Percentiles rank a stretch among this genome's conserved stretches.
phyloP scores from a whole-genome alignment of 345 rosid genomes.

The Kandelia obovata region DNA sequence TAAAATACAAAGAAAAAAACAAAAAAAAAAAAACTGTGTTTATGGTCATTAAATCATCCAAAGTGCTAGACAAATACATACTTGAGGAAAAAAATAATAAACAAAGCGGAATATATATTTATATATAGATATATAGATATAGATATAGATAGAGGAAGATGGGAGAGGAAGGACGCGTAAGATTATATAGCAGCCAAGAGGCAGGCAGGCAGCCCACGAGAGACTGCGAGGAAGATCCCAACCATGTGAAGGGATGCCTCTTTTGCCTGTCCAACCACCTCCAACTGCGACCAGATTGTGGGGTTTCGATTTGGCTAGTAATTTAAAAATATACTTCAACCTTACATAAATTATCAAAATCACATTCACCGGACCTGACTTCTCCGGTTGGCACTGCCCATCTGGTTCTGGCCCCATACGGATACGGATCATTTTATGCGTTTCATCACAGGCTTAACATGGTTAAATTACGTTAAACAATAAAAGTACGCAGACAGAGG shows the following conservation, averaged over 20 bases:
- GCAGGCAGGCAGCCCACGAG: not conserved
- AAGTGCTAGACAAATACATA: not conserved
- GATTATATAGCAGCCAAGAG: not conserved
- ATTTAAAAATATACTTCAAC: not conserved
- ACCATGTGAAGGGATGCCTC: slow-evolving; percentile 39
- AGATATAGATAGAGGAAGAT: not conserved
- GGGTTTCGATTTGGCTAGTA: not conserved
- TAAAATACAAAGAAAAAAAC: not conserved
- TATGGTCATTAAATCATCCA: not conserved
- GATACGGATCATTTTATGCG: slow-evolving; percentile 9
- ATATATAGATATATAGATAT: too few species aligned
- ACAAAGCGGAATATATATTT: too few species aligned
- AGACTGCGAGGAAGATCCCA: not conserved
- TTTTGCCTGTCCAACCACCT: slow-evolving; percentile 48
- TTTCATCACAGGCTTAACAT: not conserved
- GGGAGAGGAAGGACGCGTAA: not conserved
- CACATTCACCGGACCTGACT: slow-evolving; percentile 21
- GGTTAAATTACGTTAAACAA: not conserved
- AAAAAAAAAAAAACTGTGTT: not conserved
- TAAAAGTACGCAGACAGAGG: too few species aligned
- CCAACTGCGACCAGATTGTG: slow-evolving; percentile 45
- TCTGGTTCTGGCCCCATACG: slow-evolving; percentile 23
- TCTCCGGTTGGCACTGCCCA: slow-evolving; percentile 20
- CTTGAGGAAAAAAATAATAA: too few species aligned
- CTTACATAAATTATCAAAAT: not conserved